A percentile compares a stretch with the other conserved stretches of the same genome.
Evolutionary conservation across 2,329 filamentous ascomycete genomes (phyloP).

Genomic region (Truncatella angustata): DNA sequence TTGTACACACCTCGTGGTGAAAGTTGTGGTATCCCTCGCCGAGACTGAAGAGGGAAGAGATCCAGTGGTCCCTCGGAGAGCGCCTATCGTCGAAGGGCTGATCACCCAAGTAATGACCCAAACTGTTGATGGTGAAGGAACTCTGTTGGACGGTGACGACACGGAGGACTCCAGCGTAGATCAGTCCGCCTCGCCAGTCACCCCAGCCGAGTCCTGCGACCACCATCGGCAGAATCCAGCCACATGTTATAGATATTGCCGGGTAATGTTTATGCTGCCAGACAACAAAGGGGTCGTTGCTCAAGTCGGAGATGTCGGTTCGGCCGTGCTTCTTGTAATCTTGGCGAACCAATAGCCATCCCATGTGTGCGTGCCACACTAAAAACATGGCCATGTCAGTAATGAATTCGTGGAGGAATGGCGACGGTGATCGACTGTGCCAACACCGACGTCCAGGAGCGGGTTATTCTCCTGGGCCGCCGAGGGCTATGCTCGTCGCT

Average conservation of each 20-base stretch:
- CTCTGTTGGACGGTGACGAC: constrained; percentile 92
- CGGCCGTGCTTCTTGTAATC: constrained; percentile 86
- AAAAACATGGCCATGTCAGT: background rate
- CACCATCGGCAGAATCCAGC: constrained; percentile 70
- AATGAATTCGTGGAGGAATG: background rate
- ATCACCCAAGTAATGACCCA: constrained; percentile 88
- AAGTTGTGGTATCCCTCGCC: constrained; percentile 63
- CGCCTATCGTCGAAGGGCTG: constrained; percentile 93
- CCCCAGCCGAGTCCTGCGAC: constrained; percentile 74
- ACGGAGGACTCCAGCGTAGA: constrained; percentile 82
- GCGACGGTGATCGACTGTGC: background rate
- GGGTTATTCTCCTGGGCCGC: background rate
- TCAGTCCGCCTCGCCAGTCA: constrained; percentile 78
- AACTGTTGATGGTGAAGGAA: constrained; percentile 89
- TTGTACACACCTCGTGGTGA: background rate
- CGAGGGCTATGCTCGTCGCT: background rate
- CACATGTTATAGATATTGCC: constrained; percentile 76
- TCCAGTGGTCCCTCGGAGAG: constrained; percentile 82
- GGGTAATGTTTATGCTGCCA: constrained; percentile 89
- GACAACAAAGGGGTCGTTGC: constrained; percentile 80
- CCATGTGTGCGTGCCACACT: constrained; percentile 64
- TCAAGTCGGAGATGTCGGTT: constrained; percentile 84
- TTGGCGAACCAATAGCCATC: constrained; percentile 93
- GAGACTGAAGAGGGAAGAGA: constrained; percentile 81
- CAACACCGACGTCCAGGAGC: background rate